phyloP scores from a whole-genome alignment of 2,329 filamentous ascomycete genomes.

The Huntiella moniliformis region DNA sequence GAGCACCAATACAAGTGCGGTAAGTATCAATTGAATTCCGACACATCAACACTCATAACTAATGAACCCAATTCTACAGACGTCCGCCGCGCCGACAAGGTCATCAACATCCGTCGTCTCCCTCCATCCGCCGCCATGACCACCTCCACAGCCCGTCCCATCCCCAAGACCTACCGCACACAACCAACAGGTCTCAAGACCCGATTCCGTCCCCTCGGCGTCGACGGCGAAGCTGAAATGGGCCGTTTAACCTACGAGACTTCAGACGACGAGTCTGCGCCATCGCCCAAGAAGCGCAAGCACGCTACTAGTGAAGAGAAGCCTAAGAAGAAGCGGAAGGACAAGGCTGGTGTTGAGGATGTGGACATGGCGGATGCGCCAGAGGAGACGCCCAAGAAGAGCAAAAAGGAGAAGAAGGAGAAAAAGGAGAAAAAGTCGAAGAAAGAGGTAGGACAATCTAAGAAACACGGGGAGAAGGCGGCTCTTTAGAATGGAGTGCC shows the following conservation, averaged over 20 bases:
- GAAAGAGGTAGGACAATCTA: slow-evolving; percentile 8
- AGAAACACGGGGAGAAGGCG: neutral
- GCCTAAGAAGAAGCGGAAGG: slow-evolving; percentile 11
- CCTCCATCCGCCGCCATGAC: slow-evolving; percentile 2
- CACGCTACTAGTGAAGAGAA: slow-evolving; percentile 4
- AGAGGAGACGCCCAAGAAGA: neutral
- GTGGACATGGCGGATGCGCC: neutral
- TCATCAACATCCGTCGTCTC: slow-evolving; percentile 10
- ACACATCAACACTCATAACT: neutral
- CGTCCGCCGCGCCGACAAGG: slow-evolving; percentile 5
- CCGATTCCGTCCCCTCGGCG: slow-evolving; percentile 49
- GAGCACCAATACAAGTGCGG: slow-evolving; percentile 11
- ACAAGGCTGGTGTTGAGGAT: slow-evolving; percentile 2
- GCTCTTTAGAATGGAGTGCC: neutral
- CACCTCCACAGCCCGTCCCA: neutral
- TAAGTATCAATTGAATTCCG: neutral
- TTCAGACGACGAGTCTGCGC: slow-evolving; percentile 8
- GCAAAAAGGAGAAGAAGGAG: slow-evolving; percentile 10
- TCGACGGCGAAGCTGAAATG: slow-evolving; percentile 26
- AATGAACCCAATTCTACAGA: neutral
- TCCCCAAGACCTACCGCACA: slow-evolving; percentile 29
- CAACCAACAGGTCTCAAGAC: slow-evolving; percentile 51
- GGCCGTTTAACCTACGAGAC: slow-evolving; percentile 9
- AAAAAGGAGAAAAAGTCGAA: slow-evolving; percentile 5
- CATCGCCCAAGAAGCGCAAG: slow-evolving; percentile 12